These are phyloP conservation scores for Wallacemonas sp. DNA, from an alignment of 208 protist genomes.

Conservation along the genomic window DNA sequence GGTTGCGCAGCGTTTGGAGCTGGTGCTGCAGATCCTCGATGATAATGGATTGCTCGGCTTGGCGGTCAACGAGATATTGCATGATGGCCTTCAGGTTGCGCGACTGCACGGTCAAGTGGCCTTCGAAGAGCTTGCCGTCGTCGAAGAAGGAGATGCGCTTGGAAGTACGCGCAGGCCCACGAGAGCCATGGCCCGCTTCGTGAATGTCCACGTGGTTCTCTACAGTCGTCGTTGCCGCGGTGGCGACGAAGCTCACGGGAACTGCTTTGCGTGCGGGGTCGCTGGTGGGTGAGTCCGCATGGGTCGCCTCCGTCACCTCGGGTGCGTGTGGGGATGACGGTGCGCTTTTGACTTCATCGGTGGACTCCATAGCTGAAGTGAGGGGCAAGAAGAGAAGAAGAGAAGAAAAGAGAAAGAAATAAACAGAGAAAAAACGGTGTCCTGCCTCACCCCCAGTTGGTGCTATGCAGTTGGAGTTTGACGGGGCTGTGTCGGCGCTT, in stretches of 20 bases:
- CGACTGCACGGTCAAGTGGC: slow-evolving; percentile 86
- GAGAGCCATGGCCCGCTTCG: slow-evolving; percentile 31
- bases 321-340: not conserved
- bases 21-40: slow-evolving; percentile 84
- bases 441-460: too few relatives aligned
- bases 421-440: too few relatives aligned
- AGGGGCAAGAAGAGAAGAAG: too few relatives aligned
- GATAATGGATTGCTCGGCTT: slow-evolving; percentile 75
- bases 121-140: slow-evolving; percentile 90
- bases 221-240: slow-evolving; percentile 68
- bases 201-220: slow-evolving; percentile 20
- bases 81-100: slow-evolving; percentile 80
- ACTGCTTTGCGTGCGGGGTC: not conserved
- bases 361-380: too few relatives aligned
- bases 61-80: slow-evolving; percentile 69
- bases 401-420: too few relatives aligned
- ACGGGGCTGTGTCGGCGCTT: too few relatives aligned
- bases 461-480: too few relatives aligned
- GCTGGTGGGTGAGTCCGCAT: not conserved
- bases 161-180: slow-evolving; percentile 27
- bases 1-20: slow-evolving; percentile 50
- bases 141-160: slow-evolving; percentile 70
- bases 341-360: not conserved
- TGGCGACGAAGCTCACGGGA: not conserved
- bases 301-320: not conserved